Percentiles rank a stretch among this genome's conserved stretches.
Conservation (phyloP, 352 stramenopile genomes). For the Pythium pyrilobum region DNA sequence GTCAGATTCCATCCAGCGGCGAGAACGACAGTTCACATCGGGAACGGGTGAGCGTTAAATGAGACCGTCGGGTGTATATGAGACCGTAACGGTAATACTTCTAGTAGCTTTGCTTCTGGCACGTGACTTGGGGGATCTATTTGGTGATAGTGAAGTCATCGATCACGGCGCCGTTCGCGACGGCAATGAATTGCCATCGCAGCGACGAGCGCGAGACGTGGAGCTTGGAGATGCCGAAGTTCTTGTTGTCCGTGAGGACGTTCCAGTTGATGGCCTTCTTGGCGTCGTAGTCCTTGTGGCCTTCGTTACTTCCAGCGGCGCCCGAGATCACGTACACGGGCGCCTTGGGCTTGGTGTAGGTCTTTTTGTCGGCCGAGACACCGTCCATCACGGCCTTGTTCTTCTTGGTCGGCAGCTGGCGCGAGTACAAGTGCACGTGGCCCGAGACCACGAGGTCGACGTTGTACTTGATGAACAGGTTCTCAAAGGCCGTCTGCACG, state of each 20-base stretch:
- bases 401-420: constrained; percentile 40
- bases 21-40: no score
- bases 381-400: constrained; percentile 29
- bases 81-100: no score
- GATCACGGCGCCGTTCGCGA: constrained; percentile 2
- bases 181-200: constrained; percentile 14
- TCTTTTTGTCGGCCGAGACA: constrained; percentile 31
- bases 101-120: no score
- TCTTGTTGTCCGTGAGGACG: constrained; percentile 6
- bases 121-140: background rate
- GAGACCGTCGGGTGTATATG: no score
- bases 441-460: constrained; percentile 50
- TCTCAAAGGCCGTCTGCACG: constrained; percentile 46
- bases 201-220: constrained; percentile 12
- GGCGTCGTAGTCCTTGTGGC: constrained; percentile 8
- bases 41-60: no score
- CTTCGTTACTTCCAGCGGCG: constrained; percentile 22
- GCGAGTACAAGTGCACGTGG: constrained; percentile 51
- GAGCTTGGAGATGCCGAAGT: constrained; percentile 19
- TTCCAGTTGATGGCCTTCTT: constrained; percentile 10
- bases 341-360: constrained; percentile 37
- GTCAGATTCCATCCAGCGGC: no score
- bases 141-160: constrained; percentile 22
- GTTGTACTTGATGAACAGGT: constrained; percentile 53
- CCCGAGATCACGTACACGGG: constrained; percentile 47